Evolutionary conservation across 495 filamentous ascomycete genomes (phyloP).

Genomic region (Aspergillus sparsus): DNA sequence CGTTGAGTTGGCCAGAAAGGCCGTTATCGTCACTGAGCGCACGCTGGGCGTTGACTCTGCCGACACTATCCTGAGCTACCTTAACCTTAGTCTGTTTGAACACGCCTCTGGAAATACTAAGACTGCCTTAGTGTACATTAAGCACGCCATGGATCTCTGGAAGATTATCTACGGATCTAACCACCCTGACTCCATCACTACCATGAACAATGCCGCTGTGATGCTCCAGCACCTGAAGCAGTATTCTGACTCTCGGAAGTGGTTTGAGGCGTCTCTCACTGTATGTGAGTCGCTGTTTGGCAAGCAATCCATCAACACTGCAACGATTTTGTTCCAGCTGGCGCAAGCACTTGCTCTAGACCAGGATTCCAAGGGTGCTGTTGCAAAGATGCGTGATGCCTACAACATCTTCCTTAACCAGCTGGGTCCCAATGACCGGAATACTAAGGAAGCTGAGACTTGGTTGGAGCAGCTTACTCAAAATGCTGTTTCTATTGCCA

Average conservation of each 20-base stretch:
- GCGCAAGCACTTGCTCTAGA: constrained; percentile 93
- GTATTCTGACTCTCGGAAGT: constrained; percentile 87
- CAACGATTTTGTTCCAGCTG: constrained; percentile 95
- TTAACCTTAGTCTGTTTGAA: constrained; percentile 94
- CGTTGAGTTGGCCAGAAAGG: constrained; percentile 92
- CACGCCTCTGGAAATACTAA: constrained; percentile 88
- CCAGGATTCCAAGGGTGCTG: constrained; percentile 85
- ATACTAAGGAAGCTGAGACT: constrained; percentile 90
- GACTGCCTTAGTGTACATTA: constrained; percentile 78
- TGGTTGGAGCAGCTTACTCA: constrained; percentile 97
- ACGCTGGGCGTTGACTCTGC: constrained; percentile 91
- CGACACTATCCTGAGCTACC: constrained; percentile 90
- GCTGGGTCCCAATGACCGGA: constrained; percentile 84
- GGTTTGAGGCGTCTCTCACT: constrained; percentile 91
- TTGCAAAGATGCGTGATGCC: constrained; percentile 88
- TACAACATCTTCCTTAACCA: constrained; percentile 89
- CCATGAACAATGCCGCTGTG: constrained; percentile 96
- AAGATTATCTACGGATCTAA: constrained; percentile 92
- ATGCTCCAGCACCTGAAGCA: constrained; percentile 95
- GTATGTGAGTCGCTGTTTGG: constrained; percentile 88
- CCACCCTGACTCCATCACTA: constrained; percentile 97
- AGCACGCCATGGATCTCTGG: constrained; percentile 93
- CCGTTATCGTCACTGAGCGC: constrained; percentile 92
- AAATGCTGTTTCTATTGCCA: constrained; percentile 90
- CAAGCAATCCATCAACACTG: constrained; percentile 83